Conservation (phyloP, 306 rosid species). For the Rosa multiflora region DNA sequence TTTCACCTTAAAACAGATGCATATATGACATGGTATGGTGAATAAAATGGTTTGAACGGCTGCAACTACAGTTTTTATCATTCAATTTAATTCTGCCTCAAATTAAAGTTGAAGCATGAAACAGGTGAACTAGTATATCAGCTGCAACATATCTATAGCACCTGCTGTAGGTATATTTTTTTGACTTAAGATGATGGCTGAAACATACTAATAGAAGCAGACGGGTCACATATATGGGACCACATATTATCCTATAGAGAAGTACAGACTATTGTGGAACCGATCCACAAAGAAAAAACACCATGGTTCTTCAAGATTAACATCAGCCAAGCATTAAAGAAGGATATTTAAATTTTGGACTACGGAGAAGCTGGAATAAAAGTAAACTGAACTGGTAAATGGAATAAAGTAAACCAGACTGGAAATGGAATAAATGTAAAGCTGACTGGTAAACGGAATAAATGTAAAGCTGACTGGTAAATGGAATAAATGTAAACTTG, state of each 20-base stretch:
- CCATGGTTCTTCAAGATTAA: slow-evolving; percentile 11
- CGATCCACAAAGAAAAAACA: slow-evolving; percentile 22
- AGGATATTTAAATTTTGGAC: slow-evolving; percentile 10
- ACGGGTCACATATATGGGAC: slow-evolving; percentile 10
- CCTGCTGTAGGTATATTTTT: neutral
- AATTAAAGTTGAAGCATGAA: neutral
- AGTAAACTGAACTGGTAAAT: slow-evolving; percentile 8
- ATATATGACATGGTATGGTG: neutral
- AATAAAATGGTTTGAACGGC: neutral
- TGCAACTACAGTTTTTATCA: neutral
- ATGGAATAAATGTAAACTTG: slow-evolving; percentile 22
- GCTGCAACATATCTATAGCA: neutral
- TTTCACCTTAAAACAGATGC: neutral
- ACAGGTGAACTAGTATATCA: neutral
- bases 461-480: slow-evolving; percentile 20
- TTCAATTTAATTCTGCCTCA: neutral
- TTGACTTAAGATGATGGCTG: neutral
- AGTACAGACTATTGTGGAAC: slow-evolving; percentile 12
- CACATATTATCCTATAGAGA: slow-evolving; percentile 14
- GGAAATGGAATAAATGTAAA: slow-evolving; percentile 16
- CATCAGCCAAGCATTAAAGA: slow-evolving; percentile 16
- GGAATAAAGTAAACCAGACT: slow-evolving; percentile 19
- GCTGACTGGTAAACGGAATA: slow-evolving; percentile 21
- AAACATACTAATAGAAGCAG: slow-evolving; percentile 7
- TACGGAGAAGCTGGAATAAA: neutral